Conservation (phyloP, 2,329 filamentous ascomycete species). For the Graphium sp. region DNA sequence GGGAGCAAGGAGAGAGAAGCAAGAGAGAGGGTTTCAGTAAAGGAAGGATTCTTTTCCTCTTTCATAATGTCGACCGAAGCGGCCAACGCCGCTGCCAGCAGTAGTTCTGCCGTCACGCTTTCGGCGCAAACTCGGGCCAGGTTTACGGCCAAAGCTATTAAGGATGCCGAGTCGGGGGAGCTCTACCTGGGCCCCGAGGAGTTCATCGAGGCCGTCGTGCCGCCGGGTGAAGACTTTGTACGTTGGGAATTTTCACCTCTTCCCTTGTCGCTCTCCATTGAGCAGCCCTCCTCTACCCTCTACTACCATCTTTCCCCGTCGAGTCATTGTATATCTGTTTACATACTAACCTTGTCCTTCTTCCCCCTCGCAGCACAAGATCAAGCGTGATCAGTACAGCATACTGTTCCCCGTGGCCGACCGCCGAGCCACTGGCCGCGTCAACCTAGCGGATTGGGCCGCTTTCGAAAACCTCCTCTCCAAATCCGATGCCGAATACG, state of each 20-base stretch:
- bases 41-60: no score
- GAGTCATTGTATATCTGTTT: neutral
- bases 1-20: no score
- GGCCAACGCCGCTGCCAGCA: no score
- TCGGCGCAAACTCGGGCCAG: conserved; percentile 59
- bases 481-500: conserved; percentile 95
- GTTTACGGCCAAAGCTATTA: conserved; percentile 61
- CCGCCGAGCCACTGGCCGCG: conserved; percentile 51
- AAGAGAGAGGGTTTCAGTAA: no score
- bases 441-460: conserved; percentile 74
- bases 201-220: conserved; percentile 83
- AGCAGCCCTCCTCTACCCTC: neutral
- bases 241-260: conserved; percentile 20
- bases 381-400: conserved; percentile 86
- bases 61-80: no score
- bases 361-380: conserved; percentile 60
- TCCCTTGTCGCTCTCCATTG: neutral
- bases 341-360: neutral
- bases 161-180: conserved; percentile 61
- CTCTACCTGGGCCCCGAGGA: conserved; percentile 67
- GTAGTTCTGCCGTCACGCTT: no score
- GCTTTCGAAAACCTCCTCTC: conserved; percentile 85
- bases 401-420: conserved; percentile 90
- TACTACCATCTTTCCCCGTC: neutral
- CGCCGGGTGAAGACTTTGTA: conserved; percentile 79